phyloP scores from a whole-genome alignment of 768 basidiomycete species.

The Russula ochroleuca region DNA sequence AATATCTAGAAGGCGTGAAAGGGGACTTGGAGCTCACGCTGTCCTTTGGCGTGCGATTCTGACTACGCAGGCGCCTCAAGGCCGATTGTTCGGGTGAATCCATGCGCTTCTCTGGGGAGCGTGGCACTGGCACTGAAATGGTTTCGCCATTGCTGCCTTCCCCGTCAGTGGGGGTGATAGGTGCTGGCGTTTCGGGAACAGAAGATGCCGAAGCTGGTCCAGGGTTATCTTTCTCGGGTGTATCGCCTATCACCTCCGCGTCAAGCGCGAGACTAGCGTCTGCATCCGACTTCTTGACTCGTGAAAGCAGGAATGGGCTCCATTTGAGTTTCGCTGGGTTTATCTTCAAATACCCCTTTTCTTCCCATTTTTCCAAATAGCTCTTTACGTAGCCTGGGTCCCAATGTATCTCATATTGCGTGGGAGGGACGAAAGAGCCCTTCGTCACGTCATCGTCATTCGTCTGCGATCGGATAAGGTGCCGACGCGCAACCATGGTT shows the following conservation, averaged over 20 bases:
- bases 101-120: constrained; percentile 24
- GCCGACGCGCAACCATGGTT: constrained; percentile 59
- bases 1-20: constrained; percentile 21
- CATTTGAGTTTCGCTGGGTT: constrained; percentile 87
- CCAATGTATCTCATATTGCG: constrained; percentile 72
- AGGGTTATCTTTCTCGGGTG: constrained; percentile 20
- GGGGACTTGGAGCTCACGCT: constrained; percentile 1
- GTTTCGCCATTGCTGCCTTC: constrained; percentile 16
- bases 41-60: constrained; percentile 8
- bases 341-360: constrained; percentile 71
- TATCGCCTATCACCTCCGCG: constrained; percentile 11
- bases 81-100: constrained; percentile 14
- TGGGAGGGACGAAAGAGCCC: constrained; percentile 57
- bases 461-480: constrained; percentile 51
- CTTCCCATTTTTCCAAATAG: constrained; percentile 65
- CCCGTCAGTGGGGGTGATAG: constrained; percentile 20
- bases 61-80: constrained; percentile 24
- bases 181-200: constrained; percentile 25
- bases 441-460: constrained; percentile 49
- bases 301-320: constrained; percentile 82
- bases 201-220: constrained; percentile 20
- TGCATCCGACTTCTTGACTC: constrained; percentile 36
- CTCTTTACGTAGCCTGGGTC: constrained; percentile 60
- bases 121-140: constrained; percentile 12
- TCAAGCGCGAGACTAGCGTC: constrained; percentile 17